These are phyloP conservation scores for Rhizopus sp. DNA, from an alignment of 371 early-diverging fungal genomes.

Conservation along the genomic window DNA sequence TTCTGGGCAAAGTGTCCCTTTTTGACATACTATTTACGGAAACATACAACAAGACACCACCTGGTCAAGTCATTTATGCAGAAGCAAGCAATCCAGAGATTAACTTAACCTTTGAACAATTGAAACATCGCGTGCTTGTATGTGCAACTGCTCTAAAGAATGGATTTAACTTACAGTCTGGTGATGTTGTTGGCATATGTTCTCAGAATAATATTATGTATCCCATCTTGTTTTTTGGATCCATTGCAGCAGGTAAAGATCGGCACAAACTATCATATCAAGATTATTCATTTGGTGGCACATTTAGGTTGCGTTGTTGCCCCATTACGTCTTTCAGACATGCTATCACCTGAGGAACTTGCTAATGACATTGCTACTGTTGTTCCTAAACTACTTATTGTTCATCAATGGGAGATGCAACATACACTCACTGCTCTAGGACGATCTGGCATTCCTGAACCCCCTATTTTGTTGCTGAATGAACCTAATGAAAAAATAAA, in stretches of 20 bases:
- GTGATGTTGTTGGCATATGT: slow-evolving; percentile 66
- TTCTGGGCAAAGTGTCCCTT: not conserved
- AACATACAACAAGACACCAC: not conserved
- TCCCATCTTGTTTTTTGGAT: slow-evolving; percentile 8
- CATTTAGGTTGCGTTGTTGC: slow-evolving; percentile 62
- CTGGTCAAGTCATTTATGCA: not conserved
- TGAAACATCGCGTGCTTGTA: not conserved
- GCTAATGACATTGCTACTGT: slow-evolving; percentile 65
- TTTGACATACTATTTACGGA: not conserved
- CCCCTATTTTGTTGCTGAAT: slow-evolving; percentile 56
- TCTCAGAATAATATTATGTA: slow-evolving; percentile 54
- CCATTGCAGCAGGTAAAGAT: slow-evolving; percentile 21
- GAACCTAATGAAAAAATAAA: slow-evolving; percentile 15
- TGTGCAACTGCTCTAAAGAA: slow-evolving; percentile 8
- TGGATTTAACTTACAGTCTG: slow-evolving; percentile 38
- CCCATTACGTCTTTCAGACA: too few relatives aligned
- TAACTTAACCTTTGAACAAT: not conserved
- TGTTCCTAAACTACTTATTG: slow-evolving; percentile 39
- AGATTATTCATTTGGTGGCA: not conserved
- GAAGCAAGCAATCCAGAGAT: not conserved
- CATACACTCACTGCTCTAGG: slow-evolving; percentile 40
- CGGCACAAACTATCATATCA: not conserved
- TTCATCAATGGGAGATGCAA: slow-evolving; percentile 36
- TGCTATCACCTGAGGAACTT: slow-evolving; percentile 60
- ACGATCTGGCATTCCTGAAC: slow-evolving; percentile 38